Conservation (phyloP, 306 rosid species). For the Macrotyloma uniflorum region DNA sequence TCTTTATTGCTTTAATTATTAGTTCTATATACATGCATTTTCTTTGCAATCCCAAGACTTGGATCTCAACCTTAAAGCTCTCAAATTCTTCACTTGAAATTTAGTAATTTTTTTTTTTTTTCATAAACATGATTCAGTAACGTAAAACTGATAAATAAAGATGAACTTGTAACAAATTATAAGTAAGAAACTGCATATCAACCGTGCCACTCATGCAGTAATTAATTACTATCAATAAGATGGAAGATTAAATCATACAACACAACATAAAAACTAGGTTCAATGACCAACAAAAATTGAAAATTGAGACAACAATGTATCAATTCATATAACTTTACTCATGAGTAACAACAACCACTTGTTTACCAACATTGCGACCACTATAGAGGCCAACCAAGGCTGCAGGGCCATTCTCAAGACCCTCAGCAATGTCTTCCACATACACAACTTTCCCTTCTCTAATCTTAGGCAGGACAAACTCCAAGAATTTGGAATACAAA, state of each 20-base stretch:
- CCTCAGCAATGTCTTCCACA: not conserved
- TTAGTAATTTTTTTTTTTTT: no score
- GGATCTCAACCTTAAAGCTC: no score
- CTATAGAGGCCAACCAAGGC: not conserved
- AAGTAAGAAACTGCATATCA: no score
- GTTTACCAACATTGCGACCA: not conserved
- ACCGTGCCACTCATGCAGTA: no score
- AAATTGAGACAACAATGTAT: not conserved
- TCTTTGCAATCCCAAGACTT: no score
- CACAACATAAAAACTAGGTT: not conserved
- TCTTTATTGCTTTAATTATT: no score
- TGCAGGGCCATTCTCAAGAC: not conserved
- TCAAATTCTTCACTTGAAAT: no score
- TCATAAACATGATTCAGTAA: no score
- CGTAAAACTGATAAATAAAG: no score
- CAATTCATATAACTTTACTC: not conserved
- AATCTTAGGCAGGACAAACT: not conserved
- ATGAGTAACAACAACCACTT: no score
- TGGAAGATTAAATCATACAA: not conserved
- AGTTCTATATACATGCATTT: no score
- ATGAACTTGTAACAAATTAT: no score
- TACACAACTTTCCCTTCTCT: not conserved
- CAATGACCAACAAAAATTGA: not conserved
- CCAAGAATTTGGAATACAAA: conserved; percentile 38
- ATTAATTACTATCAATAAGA: not conserved